Conservation (phyloP, 1,284 basidiomycete genomes). For the Boletus albobrunnescens region DNA sequence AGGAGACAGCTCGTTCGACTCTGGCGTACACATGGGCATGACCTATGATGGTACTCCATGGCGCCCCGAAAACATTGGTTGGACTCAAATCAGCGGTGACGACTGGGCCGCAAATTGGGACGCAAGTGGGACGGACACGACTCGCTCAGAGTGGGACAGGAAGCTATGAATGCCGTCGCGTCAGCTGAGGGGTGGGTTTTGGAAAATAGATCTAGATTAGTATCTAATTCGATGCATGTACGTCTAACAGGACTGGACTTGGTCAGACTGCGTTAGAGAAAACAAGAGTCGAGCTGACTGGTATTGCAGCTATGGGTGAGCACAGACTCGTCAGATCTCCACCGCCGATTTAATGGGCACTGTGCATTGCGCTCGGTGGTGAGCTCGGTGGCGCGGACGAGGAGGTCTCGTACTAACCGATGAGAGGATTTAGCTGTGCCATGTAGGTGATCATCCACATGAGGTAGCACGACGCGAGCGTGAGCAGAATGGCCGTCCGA, state of each 20-base stretch:
- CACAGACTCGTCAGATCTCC: constrained; percentile 17
- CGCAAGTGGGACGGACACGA: background rate
- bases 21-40: constrained; percentile 23
- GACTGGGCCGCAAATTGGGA: constrained; percentile 9
- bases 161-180: background rate
- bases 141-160: constrained; percentile 1
- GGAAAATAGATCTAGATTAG: constrained; percentile 22
- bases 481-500: constrained; percentile 73
- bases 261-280: constrained; percentile 2
- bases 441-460: constrained; percentile 95
- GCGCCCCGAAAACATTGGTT: constrained; percentile 10
- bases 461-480: constrained; percentile 79
- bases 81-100: constrained; percentile 15
- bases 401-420: constrained; percentile 51
- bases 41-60: constrained; percentile 7
- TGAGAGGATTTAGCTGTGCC: constrained; percentile 85
- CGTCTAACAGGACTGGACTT: constrained; percentile 15
- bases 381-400: constrained; percentile 1
- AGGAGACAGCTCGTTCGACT: constrained; percentile 26
- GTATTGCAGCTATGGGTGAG: constrained; percentile 18
- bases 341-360: constrained; percentile 16
- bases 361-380: constrained; percentile 5
- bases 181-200: background rate
- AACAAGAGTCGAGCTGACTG: constrained; percentile 15
- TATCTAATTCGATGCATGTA: constrained; percentile 25